phyloP scores from a whole-genome alignment of 495 filamentous ascomycete genomes.

The Penicillium cataractarum region DNA sequence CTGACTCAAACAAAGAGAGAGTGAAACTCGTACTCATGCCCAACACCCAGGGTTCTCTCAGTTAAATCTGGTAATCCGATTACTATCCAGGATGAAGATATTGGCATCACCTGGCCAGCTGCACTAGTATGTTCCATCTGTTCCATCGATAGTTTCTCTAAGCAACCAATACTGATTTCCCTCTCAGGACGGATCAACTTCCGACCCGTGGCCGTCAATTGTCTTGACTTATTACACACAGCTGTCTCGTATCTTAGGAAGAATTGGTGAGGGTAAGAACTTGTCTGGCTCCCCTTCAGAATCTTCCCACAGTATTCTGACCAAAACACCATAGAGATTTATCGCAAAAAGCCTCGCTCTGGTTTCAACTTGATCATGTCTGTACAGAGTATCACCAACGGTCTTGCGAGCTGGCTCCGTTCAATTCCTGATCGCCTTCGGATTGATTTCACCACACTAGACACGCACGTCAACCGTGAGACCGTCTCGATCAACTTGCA shows the following conservation, averaged over 20 bases:
- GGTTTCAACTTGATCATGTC: constrained; percentile 48
- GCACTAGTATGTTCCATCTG: constrained; percentile 25
- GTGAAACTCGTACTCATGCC: background rate
- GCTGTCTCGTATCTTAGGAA: constrained; percentile 48
- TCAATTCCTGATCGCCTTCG: constrained; percentile 46
- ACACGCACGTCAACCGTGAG: constrained; percentile 42
- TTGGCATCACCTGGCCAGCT: constrained; percentile 46
- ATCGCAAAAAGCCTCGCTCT: constrained; percentile 47
- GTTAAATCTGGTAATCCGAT: constrained; percentile 56
- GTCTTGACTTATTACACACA: constrained; percentile 52
- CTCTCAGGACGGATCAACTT: constrained; percentile 29
- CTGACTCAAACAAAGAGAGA: background rate
- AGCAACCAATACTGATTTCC: constrained; percentile 11
- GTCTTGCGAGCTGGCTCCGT: constrained; percentile 46
- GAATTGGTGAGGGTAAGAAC: constrained; percentile 43
- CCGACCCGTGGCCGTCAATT: constrained; percentile 47
- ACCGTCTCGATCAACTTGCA: constrained; percentile 51
- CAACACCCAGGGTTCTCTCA: constrained; percentile 37
- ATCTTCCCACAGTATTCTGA: background rate
- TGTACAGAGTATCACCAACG: constrained; percentile 49
- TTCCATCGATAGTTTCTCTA: constrained; percentile 8
- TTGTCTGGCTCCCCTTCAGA: background rate
- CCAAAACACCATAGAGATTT: constrained; percentile 36
- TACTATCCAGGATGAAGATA: constrained; percentile 54
- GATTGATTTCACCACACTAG: constrained; percentile 46